A percentile compares a stretch with the other conserved stretches of the same genome.
These are phyloP conservation scores for Talaromyces atroroseus DNA, from an alignment of 2,329 filamentous ascomycete species.

Conservation along the genomic window DNA sequence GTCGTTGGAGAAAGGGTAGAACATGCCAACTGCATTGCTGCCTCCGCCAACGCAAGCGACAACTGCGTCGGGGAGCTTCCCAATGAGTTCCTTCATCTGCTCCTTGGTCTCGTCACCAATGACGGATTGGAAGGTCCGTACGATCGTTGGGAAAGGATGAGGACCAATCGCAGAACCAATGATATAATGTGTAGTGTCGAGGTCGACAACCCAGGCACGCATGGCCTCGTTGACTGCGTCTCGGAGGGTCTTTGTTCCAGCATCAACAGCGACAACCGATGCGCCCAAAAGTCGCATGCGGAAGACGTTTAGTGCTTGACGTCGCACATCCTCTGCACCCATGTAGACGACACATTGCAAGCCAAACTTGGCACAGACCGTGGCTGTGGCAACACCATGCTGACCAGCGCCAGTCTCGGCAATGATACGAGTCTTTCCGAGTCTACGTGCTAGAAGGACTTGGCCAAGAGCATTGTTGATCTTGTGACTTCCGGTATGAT, in stretches of 20 bases:
- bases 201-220: conserved; percentile 85
- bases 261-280: conserved; percentile 85
- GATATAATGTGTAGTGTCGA: conserved; percentile 95
- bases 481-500: conserved; percentile 97
- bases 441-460: conserved; percentile 72
- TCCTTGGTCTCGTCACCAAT: conserved; percentile 92
- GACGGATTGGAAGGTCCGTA: conserved; percentile 93
- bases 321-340: conserved; percentile 94
- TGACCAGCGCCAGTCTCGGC: conserved; percentile 96
- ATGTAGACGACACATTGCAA: conserved; percentile 98
- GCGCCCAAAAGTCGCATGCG: conserved; percentile 95
- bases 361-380: conserved; percentile 94
- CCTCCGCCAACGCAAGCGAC: conserved; percentile 95
- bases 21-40: conserved; percentile 95
- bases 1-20: conserved; percentile 90
- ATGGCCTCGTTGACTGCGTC: conserved; percentile 94
- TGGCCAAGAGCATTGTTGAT: conserved; percentile 98
- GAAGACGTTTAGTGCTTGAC: conserved; percentile 97
- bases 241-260: conserved; percentile 74
- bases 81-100: conserved; percentile 78
- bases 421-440: conserved; percentile 96
- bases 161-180: conserved; percentile 96
- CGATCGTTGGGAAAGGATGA: conserved; percentile 96
- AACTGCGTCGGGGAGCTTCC: conserved; percentile 90
- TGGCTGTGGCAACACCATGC: conserved; percentile 95